Base-by-base conservation (phyloP, 306 rosid genomes). In the Prunus davidiana region DNA sequence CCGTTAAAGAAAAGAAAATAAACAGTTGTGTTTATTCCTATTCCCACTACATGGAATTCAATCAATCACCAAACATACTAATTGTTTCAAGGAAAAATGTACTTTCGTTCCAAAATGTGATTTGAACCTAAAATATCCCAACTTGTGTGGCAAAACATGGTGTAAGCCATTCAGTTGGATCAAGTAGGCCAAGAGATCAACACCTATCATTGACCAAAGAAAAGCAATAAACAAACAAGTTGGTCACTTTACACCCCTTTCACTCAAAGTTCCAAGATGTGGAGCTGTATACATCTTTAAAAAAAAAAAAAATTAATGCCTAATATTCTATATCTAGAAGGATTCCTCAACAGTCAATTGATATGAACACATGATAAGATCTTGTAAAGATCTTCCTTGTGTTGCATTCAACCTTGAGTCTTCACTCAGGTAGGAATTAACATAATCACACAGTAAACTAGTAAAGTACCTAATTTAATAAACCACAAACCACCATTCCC, bases 131-230 rank as follows among this genome's bases (percentile, higher is more conserved):
- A 60, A 72, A 76, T 57, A 58, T 41, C 50, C 68, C 81, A 52
- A 76, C n/a, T 50, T 49, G 57, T 74, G 52, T 57, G 56, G 52
- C 75, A 74, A 57, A 82, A 13, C 57, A 19, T 63, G 79, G 64
- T 84, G 67, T 78, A 55, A 82, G 73, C 79, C 28, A 71, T 46
- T 76, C 72, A 71, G 71, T 76, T 24, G 57, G 82, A 73, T 64
- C 70, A 69, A 76, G 68, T 7, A 43, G 77, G 49, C 73, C 55
- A 72, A 51, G 24, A 67, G 81, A 72, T 71, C 49, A 47, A 76
- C 67, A 68, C 80, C 63, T 69, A 52, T 72, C 52, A 78, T 79
- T 65, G 81, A 86, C 85, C 51, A 60, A 38, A 79, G n/a, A 41
- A 79, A 61, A 32, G 45, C 27, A 54, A 66, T 41, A 73, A 69